Evolutionary conservation across 2,329 filamentous ascomycete genomes (phyloP).

Genomic region (Penicillium glabrum): DNA sequence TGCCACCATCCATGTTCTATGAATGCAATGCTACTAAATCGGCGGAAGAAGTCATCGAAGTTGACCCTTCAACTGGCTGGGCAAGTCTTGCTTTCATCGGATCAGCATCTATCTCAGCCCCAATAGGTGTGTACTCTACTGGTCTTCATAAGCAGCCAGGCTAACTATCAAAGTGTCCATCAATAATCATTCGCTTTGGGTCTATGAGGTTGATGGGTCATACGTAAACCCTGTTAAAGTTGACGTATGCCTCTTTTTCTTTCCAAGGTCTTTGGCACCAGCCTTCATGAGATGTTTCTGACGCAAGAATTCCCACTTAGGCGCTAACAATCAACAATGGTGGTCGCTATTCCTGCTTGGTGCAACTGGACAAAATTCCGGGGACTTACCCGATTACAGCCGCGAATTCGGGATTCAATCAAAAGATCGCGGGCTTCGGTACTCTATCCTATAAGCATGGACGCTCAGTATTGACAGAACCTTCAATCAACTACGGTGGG

Average conservation of each 20-base stretch:
- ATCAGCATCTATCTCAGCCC: neutral
- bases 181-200: neutral
- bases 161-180: neutral
- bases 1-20: neutral
- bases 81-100: neutral
- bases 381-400: constrained; percentile 13
- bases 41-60: neutral
- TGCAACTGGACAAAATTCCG: constrained; percentile 21
- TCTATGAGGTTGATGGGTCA: neutral
- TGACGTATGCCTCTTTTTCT: neutral
- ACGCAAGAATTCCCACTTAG: neutral
- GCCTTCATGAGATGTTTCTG: neutral
- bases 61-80: neutral
- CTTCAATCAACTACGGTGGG: constrained; percentile 12
- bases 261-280: neutral
- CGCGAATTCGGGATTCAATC: constrained; percentile 39
- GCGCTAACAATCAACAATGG: neutral
- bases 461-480: constrained; percentile 31
- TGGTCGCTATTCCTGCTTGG: constrained; percentile 29
- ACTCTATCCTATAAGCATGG: constrained; percentile 43
- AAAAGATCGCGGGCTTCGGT: constrained; percentile 55
- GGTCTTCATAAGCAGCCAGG: neutral
- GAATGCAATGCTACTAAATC: neutral
- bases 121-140: neutral
- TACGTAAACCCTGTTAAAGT: neutral